phyloP scores from a whole-genome alignment of 495 filamentous ascomycete species.

The Corynascus novoguineensis region DNA sequence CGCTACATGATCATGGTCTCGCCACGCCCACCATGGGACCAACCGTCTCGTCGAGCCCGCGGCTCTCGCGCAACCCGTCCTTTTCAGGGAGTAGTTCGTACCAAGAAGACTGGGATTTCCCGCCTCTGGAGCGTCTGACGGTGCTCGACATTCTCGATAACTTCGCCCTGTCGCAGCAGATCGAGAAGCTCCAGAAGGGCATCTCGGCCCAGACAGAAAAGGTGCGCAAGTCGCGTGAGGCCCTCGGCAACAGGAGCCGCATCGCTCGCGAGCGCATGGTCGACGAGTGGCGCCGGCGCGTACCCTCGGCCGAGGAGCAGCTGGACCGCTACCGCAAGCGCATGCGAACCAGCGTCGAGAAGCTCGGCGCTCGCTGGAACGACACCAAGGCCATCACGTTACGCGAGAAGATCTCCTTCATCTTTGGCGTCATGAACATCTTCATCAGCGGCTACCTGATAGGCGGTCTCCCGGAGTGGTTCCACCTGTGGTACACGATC shows the following conservation, averaged over 20 bases:
- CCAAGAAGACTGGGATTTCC: constrained; percentile 84
- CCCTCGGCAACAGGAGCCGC: constrained; percentile 48
- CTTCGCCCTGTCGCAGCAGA: constrained; percentile 76
- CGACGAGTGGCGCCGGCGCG: constrained; percentile 76
- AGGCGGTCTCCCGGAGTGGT: constrained; percentile 75
- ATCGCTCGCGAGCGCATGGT: constrained; percentile 66
- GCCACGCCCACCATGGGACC: constrained; percentile 43
- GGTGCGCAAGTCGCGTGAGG: constrained; percentile 75
- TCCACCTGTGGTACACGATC: constrained; percentile 86
- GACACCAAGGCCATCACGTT: constrained; percentile 79
- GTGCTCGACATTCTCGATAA: constrained; percentile 93
- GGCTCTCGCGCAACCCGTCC: constrained; percentile 64
- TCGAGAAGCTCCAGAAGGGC: constrained; percentile 80
- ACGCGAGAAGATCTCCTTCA: constrained; percentile 93
- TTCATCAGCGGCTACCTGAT: constrained; percentile 94
- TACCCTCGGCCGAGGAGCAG: constrained; percentile 85
- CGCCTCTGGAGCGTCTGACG: constrained; percentile 85
- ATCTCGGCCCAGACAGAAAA: constrained; percentile 77
- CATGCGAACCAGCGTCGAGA: constrained; percentile 82
- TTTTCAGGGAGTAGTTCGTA: constrained; percentile 73
- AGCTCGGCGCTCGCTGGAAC: constrained; percentile 78
- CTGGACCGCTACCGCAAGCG: constrained; percentile 82
- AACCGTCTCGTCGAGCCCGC: constrained; percentile 44
- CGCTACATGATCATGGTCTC: constrained; percentile 36
- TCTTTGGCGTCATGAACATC: constrained; percentile 91